Base-by-base conservation (phyloP, 1,284 basidiomycete species). In the Sanghuangporus baumii region DNA sequence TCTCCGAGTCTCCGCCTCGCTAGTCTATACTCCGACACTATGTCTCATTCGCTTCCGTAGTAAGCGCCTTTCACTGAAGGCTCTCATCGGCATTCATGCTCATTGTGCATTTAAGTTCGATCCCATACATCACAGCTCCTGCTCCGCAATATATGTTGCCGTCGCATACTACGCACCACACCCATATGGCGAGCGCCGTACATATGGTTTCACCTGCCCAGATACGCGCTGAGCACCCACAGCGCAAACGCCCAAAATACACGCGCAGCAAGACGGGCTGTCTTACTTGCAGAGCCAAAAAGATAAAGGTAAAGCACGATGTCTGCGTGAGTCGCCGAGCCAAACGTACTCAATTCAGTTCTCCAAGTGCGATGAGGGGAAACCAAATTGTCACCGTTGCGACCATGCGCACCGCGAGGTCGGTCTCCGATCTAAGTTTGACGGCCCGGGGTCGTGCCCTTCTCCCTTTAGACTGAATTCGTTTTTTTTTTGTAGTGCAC, bases 231-330 rank as follows among this genome's bases (percentile, higher is more conserved):
- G 85, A 86, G 62, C 71, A 76, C 23, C 71, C 79, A 20, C 82
- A 85, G 69, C 82, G 89, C 65, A 91, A 91, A 73, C 87, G 90
- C 55, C 90, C 89, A 57, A 93, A 93, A 77, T 93, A 92, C 70
- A 92, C 90, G 66, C 83, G 90, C 68, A 91, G 88, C 76, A 93
- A 93, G 75, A 91, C 89, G 0, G 90, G 90, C 20, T 93, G 90
- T 70, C 74, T 93, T 70, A 93, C 90, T 36, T 93, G 90, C 78
- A 83, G 90, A 69, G 82, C 84, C 66, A 93, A 93, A 79, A 93
- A 93, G 81, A 89, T 93, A 70, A 93, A 93, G 83, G 90, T 91
- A 66, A 60, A 80, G 34, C 38, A 18, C 5, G 41, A 71, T 55
- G 55, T n/a, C 52, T 46, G 51, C 41, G 40, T 61, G 47, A 57